These are phyloP conservation scores for Pisolithus sp. DNA, from an alignment of 768 basidiomycete genomes.

Conservation along the genomic window DNA sequence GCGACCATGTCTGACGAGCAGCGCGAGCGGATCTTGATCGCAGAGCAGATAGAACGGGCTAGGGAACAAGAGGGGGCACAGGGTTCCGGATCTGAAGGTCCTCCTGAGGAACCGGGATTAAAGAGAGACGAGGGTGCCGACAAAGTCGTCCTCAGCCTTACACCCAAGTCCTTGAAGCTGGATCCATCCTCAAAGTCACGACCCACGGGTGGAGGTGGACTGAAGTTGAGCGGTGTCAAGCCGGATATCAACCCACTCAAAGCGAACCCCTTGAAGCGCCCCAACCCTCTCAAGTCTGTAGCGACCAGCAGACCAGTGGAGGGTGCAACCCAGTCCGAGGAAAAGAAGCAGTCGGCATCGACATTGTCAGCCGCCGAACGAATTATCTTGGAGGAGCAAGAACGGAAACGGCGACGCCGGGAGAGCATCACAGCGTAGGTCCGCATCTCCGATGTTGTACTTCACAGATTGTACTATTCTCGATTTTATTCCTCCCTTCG, in stretches of 20 bases:
- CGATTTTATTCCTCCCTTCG: too few species aligned
- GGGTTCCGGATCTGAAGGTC: constrained; percentile 27
- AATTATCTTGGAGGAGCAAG: constrained; percentile 86
- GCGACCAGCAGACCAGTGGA: constrained; percentile 26
- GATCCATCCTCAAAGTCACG: constrained; percentile 19
- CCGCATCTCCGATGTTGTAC: not conserved
- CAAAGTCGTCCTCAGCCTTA: constrained; percentile 71
- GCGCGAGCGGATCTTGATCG: constrained; percentile 81
- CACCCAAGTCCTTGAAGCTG: constrained; percentile 43
- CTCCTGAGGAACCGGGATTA: constrained; percentile 44
- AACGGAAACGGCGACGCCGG: constrained; percentile 69
- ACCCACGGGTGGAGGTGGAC: constrained; percentile 29
- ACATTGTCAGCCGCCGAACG: constrained; percentile 78
- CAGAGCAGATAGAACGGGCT: constrained; percentile 92
- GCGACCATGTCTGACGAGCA: constrained; percentile 91
- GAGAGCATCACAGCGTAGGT: constrained; percentile 21
- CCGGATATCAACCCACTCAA: constrained; percentile 53
- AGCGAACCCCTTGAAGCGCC: constrained; percentile 63
- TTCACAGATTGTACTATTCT: constrained; percentile 3
- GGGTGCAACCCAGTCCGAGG: constrained; percentile 30
- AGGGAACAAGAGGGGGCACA: constrained; percentile 38
- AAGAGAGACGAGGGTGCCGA: constrained; percentile 68
- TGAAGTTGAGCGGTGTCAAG: constrained; percentile 55
- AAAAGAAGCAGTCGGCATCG: constrained; percentile 56
- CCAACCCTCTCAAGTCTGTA: constrained; percentile 66